A percentile compares a stretch with the other conserved stretches of the same genome.
phyloP scores from a whole-genome alignment of 345 rosid genomes.

The Populus ilicifolia region DNA sequence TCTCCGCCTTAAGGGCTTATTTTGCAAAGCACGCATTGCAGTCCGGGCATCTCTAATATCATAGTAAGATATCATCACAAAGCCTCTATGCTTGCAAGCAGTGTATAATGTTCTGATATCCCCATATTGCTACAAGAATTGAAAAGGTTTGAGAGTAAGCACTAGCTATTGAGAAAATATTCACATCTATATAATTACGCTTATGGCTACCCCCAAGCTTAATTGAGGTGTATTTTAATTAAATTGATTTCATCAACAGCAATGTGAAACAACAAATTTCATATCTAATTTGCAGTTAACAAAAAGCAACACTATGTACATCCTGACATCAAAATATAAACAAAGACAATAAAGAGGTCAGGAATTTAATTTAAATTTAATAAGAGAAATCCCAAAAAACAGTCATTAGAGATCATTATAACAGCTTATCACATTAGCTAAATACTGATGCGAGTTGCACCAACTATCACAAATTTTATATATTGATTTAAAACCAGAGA shows the following conservation, averaged over 20 bases:
- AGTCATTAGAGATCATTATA: not conserved
- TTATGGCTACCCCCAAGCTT: not conserved
- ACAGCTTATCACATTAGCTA: not conserved
- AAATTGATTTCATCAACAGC: not conserved
- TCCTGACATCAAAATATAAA: not conserved
- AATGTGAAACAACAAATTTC: not conserved
- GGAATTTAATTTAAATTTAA: not conserved
- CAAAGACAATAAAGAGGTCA: not conserved
- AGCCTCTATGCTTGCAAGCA: conserved; percentile 95
- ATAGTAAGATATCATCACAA: conserved; percentile 93
- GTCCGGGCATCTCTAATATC: conserved; percentile 88
- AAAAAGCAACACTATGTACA: not conserved
- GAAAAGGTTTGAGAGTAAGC: conserved; percentile 16
- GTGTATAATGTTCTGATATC: conserved; percentile 88
- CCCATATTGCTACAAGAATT: conserved; percentile 69
- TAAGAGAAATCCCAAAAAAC: not conserved
- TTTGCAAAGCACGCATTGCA: conserved; percentile 89
- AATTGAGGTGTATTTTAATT: not conserved
- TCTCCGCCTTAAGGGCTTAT: conserved; percentile 83
- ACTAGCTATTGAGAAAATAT: not conserved
- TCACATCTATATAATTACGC: not conserved
- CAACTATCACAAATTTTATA: not conserved
- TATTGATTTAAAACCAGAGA: not conserved
- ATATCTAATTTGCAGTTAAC: not conserved
- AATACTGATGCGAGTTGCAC: not conserved